Evolutionary conservation across 306 rosid genomes (phyloP), one percentile per base, ranked within the genome.

Genomic region (Pterocarpus macrocarpus): DNA sequence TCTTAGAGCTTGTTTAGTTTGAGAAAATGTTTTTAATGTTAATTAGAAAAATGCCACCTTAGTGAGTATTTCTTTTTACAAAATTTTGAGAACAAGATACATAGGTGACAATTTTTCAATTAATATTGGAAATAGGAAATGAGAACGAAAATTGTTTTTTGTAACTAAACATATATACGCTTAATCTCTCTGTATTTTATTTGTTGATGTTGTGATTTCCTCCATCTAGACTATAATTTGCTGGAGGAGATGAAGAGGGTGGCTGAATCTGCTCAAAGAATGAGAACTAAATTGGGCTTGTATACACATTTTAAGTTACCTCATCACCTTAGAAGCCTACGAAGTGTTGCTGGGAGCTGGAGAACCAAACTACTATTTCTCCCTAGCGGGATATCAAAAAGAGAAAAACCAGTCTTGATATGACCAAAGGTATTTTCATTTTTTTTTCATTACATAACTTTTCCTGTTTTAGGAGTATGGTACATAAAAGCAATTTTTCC

Each of bases 211-310:
- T 77, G 45, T 58, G 58, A 63, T 22, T 43, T 69, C 55, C 64
- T 28, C 83, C 41, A 33, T 3, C 69, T 77, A 95, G 99, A 95
- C 64, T 95, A 88, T 81, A 88, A 87, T 90, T 86, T 95, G 83
- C 89, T 95, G 1, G 98, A 95, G 90, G 97, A 95, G 71, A 82
- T 85, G 80, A 95, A 91, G 90, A 91, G 98, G 85, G 89, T 86
- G 75, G 87, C 97, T 74, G 98, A 95, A 79, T 91, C 94, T 67
- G 89, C 99, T 81, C 88, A 85, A 56, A 88, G 96, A 73, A 78
- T 73, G 79, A 90, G 97, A 87, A 82, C 73, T 75, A 89, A 89
- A 71, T 76, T 93, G 77, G 88, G 97, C 8, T 62, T 83, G 12
- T 69, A 86, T 78, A 28, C 85, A 69, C 17, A 71, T 69, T 87